Conservation (phyloP, 148 eudicot genomes). For the Rhododendron henanense region DNA sequence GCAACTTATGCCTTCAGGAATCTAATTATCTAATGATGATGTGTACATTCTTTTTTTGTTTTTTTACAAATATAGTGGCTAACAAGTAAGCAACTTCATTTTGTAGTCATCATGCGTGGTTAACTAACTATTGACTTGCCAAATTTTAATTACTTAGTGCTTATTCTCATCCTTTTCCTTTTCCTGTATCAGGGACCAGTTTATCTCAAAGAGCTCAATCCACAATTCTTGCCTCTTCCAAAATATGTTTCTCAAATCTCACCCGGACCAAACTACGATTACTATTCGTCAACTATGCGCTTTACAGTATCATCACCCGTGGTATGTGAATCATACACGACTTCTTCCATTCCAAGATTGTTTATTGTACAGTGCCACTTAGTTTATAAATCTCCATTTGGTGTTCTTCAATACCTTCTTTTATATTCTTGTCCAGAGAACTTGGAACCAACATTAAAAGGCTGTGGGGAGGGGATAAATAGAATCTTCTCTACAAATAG, state of each 20-base stretch:
- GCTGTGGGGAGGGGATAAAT: not conserved
- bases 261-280: slow-evolving; percentile 90
- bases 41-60: not conserved
- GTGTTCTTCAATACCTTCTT: slow-evolving; percentile 7
- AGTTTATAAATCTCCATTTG: slow-evolving; percentile 2
- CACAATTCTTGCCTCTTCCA: slow-evolving; percentile 70
- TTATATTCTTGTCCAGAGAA: not conserved
- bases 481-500: not conserved
- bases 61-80: not conserved
- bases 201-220: slow-evolving; percentile 59
- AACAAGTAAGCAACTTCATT: not conserved
- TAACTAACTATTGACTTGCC: not conserved
- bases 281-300: slow-evolving; percentile 72
- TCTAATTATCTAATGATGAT: not conserved
- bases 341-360: not conserved
- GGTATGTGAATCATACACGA: slow-evolving; percentile 44
- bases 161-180: not conserved
- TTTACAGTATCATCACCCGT: slow-evolving; percentile 82
- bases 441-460: not conserved
- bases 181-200: slow-evolving; percentile 46
- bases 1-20: not conserved
- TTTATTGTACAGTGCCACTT: not conserved
- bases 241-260: slow-evolving; percentile 70
- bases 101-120: not conserved
- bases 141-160: not conserved